phyloP scores from a whole-genome alignment of 176 grass and related monocot species.

The Themeda triandra region DNA sequence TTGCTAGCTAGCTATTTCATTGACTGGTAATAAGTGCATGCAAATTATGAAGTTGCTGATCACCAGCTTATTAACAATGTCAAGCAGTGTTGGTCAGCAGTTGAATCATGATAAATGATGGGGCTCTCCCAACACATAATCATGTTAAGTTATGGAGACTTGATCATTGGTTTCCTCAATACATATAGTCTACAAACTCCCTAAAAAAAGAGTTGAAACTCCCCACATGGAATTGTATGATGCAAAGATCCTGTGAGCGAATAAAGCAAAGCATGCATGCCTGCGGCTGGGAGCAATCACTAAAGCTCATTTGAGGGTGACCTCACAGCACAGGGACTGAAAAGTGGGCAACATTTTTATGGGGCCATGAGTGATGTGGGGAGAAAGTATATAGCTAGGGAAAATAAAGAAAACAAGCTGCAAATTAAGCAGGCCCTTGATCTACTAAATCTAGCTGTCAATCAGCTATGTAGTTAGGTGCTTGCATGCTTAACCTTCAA shows the following conservation, averaged over 20 bases:
- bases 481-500: background rate
- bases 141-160: slow-evolving; percentile 44
- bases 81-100: slow-evolving; percentile 33
- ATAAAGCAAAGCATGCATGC: slow-evolving; percentile 32
- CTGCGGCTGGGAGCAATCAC: slow-evolving; percentile 53
- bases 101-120: slow-evolving; percentile 58
- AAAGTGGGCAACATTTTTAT: slow-evolving; percentile 54
- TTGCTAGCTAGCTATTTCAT: background rate
- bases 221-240: slow-evolving; percentile 38
- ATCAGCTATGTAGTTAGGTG: background rate
- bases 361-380: slow-evolving; percentile 36
- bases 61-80: slow-evolving; percentile 6
- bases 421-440: background rate
- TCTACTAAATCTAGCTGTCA: background rate
- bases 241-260: slow-evolving; percentile 18
- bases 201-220: background rate
- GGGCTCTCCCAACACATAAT: slow-evolving; percentile 32
- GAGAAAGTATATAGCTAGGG: background rate
- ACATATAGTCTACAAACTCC: background rate
- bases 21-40: slow-evolving; percentile 14
- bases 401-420: slow-evolving; percentile 21
- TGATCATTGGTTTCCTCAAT: slow-evolving; percentile 27
- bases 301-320: slow-evolving; percentile 50
- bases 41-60: slow-evolving; percentile 28
- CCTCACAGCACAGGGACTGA: slow-evolving; percentile 49